These are phyloP conservation scores for Backusella morwellensis DNA, from an alignment of 192 early-diverging fungal genomes.

Conservation along the genomic window DNA sequence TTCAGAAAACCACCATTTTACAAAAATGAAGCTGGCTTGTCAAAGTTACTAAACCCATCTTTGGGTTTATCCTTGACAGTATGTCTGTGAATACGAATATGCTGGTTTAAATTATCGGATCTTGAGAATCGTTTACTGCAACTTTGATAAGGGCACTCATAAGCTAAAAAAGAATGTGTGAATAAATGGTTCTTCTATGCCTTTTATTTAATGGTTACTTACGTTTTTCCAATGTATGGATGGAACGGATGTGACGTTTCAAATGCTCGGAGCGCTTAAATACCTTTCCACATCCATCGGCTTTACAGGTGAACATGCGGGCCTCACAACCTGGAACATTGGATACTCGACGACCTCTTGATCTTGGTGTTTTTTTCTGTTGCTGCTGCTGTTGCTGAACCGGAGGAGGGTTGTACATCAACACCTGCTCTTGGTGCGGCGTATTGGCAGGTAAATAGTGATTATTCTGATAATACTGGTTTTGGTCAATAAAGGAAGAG, in stretches of 20 bases:
- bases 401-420: neutral
- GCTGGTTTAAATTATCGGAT: constrained; percentile 57
- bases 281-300: constrained; percentile 55
- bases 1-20: neutral
- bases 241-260: constrained; percentile 57
- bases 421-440: neutral
- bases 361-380: constrained; percentile 38
- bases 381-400: neutral
- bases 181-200: neutral
- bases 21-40: neutral
- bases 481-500: neutral
- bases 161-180: constrained; percentile 29
- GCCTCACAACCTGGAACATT: constrained; percentile 47
- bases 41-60: neutral
- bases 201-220: constrained; percentile 27
- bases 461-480: neutral
- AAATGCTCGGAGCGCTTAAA: constrained; percentile 62
- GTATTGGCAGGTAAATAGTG: neutral
- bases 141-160: constrained; percentile 49
- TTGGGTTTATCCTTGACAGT: constrained; percentile 5
- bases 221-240: constrained; percentile 62
- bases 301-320: constrained; percentile 55
- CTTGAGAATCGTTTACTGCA: constrained; percentile 58
- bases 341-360: constrained; percentile 52
- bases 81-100: constrained; percentile 57